Evolutionary conservation across 306 rosid species (phyloP).

Genomic region (Cyamopsis tetragonoloba): DNA sequence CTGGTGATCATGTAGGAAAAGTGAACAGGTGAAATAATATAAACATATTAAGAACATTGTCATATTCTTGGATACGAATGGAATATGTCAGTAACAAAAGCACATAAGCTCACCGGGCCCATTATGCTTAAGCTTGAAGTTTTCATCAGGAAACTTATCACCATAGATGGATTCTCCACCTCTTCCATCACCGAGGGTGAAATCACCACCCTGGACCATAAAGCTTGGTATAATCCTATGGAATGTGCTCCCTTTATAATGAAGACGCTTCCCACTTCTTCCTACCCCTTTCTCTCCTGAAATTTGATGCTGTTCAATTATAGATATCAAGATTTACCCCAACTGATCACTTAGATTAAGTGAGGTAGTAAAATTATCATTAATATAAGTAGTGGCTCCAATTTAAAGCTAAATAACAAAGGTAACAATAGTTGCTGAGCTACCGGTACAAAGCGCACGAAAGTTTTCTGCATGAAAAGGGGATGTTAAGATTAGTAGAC

Average conservation of each 20-base stretch:
- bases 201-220: constrained; percentile 93
- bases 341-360: constrained; percentile 1
- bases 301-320: constrained; percentile 28
- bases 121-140: constrained; percentile 68
- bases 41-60: neutral
- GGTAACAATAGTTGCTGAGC: constrained; percentile 40
- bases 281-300: constrained; percentile 87
- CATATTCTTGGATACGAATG: neutral
- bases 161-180: constrained; percentile 91
- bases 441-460: constrained; percentile 91
- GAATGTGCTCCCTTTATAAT: constrained; percentile 73
- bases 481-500: constrained; percentile 19
- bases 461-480: constrained; percentile 63
- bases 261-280: constrained; percentile 56
- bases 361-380: neutral
- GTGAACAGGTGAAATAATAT: constrained; percentile 6
- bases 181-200: constrained; percentile 75
- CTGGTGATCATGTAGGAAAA: constrained; percentile 33
- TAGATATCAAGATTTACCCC: constrained; percentile 12
- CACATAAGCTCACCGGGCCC: constrained; percentile 60
- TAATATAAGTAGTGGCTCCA: constrained; percentile 5
- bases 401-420: neutral
- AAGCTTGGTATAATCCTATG: constrained; percentile 80
- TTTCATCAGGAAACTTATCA: constrained; percentile 69
- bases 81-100: constrained; percentile 7